A percentile compares a stretch with the other conserved stretches of the same genome.
Conservation (phyloP, 1,139 yeast genomes). For the Suhomyces bokatorum region DNA sequence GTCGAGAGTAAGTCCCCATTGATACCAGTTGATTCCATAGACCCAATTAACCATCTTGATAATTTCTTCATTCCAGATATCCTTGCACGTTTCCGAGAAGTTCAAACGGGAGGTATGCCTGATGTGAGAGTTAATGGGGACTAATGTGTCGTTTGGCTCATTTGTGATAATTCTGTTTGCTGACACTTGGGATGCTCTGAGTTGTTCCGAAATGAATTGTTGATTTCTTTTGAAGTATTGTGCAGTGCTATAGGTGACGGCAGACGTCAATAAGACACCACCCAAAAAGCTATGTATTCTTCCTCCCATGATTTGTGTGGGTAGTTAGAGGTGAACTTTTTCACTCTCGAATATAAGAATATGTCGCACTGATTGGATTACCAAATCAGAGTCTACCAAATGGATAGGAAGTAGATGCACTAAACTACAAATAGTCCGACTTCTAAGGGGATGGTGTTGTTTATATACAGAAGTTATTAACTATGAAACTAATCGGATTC, state of each 20-base stretch:
- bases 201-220: constrained; percentile 45
- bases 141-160: constrained; percentile 35
- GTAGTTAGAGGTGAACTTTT: not conserved
- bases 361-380: constrained; percentile 4
- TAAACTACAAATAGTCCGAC: too few species aligned
- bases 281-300: constrained; percentile 24
- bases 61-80: constrained; percentile 81
- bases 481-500: constrained; percentile 8
- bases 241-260: constrained; percentile 65
- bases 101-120: constrained; percentile 24
- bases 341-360: not conserved
- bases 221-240: constrained; percentile 55
- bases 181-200: constrained; percentile 49
- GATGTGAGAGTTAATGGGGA: constrained; percentile 46
- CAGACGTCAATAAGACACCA: constrained; percentile 66
- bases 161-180: constrained; percentile 51
- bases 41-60: constrained; percentile 66
- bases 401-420: too few species aligned
- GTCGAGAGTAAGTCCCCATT: constrained; percentile 41
- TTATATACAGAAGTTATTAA: constrained; percentile 8
- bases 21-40: constrained; percentile 55
- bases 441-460: not conserved
- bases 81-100: constrained; percentile 65
- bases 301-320: constrained; percentile 11
- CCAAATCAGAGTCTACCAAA: not conserved